These are phyloP conservation scores for Fomitopsis betulina DNA, from an alignment of 1,284 basidiomycete genomes.

Conservation along the genomic window DNA sequence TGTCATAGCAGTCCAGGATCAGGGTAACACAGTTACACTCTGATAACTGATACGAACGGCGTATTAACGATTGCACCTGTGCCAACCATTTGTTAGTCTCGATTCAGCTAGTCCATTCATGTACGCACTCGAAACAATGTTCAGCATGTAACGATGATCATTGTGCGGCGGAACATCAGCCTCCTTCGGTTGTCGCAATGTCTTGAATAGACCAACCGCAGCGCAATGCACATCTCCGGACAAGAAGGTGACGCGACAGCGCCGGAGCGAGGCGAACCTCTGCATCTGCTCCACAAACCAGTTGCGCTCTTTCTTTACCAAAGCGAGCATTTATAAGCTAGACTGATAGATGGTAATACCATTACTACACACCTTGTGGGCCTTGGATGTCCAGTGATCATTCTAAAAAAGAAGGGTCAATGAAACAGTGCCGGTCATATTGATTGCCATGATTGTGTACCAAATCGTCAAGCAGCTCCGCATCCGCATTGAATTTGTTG, in stretches of 20 bases:
- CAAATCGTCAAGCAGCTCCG: conserved; percentile 89
- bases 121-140: conserved; percentile 65
- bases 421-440: neutral
- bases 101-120: neutral
- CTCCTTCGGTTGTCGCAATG: conserved; percentile 49
- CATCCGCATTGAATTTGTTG: conserved; percentile 90
- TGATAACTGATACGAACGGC: conserved; percentile 44
- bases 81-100: conserved; percentile 8
- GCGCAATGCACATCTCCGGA: conserved; percentile 91
- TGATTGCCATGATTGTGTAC: conserved; percentile 31
- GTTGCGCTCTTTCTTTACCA: conserved; percentile 78
- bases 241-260: conserved; percentile 77
- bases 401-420: conserved; percentile 44
- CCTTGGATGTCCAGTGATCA: conserved; percentile 85
- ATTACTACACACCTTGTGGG: conserved; percentile 57
- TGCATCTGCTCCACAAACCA: conserved; percentile 83
- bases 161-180: conserved; percentile 42
- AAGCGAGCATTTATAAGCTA: neutral
- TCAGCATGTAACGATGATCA: conserved; percentile 88
- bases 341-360: neutral
- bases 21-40: neutral
- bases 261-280: conserved; percentile 54
- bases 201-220: conserved; percentile 77
- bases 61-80: conserved; percentile 80
- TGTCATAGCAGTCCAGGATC: neutral